phyloP scores from a whole-genome alignment of 2,329 filamentous ascomycete genomes.

The Zymoseptoria ardabiliae region DNA sequence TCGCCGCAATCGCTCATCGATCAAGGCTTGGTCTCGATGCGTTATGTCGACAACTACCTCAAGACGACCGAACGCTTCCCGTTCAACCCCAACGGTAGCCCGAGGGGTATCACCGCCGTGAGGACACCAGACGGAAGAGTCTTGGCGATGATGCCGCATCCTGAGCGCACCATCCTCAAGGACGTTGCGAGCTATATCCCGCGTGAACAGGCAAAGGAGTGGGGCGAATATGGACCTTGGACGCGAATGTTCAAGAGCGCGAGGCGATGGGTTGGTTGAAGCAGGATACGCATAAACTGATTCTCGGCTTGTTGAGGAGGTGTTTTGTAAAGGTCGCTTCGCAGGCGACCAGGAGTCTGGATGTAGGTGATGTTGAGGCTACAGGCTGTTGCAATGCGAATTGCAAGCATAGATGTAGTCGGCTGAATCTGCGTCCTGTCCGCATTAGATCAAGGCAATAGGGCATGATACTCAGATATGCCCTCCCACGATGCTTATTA shows the following conservation, averaged over 20 bases:
- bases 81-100: conserved; percentile 81
- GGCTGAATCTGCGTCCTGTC: no score
- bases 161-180: conserved; percentile 77
- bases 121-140: conserved; percentile 71
- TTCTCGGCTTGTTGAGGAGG: no score
- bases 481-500: not conserved
- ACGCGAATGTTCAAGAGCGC: conserved; percentile 79
- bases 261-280: conserved; percentile 69
- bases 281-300: not conserved
- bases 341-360: not conserved
- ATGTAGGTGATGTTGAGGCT: not conserved
- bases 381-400: not conserved
- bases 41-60: conserved; percentile 78
- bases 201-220: conserved; percentile 52
- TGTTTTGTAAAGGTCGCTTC: not conserved
- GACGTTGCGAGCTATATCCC: conserved; percentile 72
- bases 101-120: conserved; percentile 72
- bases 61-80: conserved; percentile 76
- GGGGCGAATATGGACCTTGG: conserved; percentile 82
- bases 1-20: conserved; percentile 49
- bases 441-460: no score
- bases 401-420: not conserved
- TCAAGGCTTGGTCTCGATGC: conserved; percentile 64
- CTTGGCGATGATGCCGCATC: conserved; percentile 87
- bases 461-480: not conserved